phyloP scores from a whole-genome alignment of 2,329 filamentous ascomycete species.

The Venturia asperata region DNA sequence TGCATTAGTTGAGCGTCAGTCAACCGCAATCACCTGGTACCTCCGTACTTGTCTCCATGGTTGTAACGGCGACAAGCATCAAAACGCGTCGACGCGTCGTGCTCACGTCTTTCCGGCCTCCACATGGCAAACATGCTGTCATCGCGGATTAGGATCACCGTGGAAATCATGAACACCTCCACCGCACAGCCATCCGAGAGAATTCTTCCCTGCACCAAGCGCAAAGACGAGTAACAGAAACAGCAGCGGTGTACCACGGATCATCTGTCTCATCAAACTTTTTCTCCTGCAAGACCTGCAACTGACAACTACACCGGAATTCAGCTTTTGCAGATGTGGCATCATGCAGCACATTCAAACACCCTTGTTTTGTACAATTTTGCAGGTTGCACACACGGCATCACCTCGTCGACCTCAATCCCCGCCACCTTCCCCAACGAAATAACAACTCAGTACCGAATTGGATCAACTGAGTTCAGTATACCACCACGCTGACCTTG shows the following conservation, averaged over 20 bases:
- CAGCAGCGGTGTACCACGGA: not conserved
- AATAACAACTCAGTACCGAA: not conserved
- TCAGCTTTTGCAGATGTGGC: not conserved
- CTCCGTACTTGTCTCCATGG: not conserved
- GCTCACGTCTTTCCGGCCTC: not conserved
- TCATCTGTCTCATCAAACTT: not conserved
- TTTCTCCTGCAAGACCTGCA: not conserved
- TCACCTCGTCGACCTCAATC: not conserved
- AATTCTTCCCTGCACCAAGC: conserved; percentile 10
- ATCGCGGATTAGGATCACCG: not conserved
- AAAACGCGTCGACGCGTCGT: conserved; percentile 3
- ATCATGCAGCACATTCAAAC: not conserved
- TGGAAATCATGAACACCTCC: not conserved
- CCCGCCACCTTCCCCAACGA: not conserved
- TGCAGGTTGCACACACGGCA: not conserved
- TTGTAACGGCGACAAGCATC: conserved; percentile 3
- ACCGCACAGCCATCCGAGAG: conserved; percentile 8
- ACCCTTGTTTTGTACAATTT: not conserved
- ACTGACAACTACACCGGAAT: not conserved
- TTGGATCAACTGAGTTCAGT: not conserved
- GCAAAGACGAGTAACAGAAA: not conserved
- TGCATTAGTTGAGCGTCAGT: conserved; percentile 7
- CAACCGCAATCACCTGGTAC: not conserved
- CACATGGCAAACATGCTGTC: not conserved
- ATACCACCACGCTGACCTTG: not conserved